Base-by-base conservation (phyloP, 805 yeast genomes). In the Ogataea glucozyma region DNA sequence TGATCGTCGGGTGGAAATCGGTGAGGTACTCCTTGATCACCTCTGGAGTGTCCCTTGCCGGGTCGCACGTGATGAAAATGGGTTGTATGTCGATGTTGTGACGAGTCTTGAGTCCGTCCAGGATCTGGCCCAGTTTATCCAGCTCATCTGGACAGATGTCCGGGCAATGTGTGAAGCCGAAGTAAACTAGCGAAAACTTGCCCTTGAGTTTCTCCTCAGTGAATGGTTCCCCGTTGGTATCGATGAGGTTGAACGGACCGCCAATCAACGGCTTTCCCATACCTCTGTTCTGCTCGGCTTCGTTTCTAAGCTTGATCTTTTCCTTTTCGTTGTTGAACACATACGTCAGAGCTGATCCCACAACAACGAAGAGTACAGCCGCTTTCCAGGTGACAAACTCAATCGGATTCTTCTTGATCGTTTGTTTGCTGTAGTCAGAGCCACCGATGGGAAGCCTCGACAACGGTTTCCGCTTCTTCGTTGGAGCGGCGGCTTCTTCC, bases 141-240 rank as follows among this genome's bases (percentile, higher is more conserved):
- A 93, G 76, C 64, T 93, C 99, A 64, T 93, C 99, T 9, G 99
- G 99, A 66, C 99, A 93, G 41, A 93, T 90, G 66, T 93, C 99
- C 6, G 99, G 99, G 68, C 99, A 93, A 67, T 90, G 90, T 4
- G 97, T 86, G 70, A 93, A 93, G 0, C 99, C 99, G 67, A 93
- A 93, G 64, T 93, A 93, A n/a, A 91, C 65, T 34, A 93, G 70
- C 9, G 91, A 79, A 65, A 89, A 93, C 61, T 79, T 83, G 24
- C 90, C 93, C 48, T 76, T 66, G 58, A 93, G 69, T 54, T 91
- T 75, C 48, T 87, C 72, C 20, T 88, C 81, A 1, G 97, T 88
- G 64, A 93, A 93, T 14, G 62, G 65, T 20, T 83, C 66, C 27
- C 90, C 89, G 40, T 88, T 67, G 24, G 76, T 73, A 61, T 91